Evolutionary conservation across 2,329 filamentous ascomycete genomes (phyloP).

Genomic region (Colletotrichum siamense): DNA sequence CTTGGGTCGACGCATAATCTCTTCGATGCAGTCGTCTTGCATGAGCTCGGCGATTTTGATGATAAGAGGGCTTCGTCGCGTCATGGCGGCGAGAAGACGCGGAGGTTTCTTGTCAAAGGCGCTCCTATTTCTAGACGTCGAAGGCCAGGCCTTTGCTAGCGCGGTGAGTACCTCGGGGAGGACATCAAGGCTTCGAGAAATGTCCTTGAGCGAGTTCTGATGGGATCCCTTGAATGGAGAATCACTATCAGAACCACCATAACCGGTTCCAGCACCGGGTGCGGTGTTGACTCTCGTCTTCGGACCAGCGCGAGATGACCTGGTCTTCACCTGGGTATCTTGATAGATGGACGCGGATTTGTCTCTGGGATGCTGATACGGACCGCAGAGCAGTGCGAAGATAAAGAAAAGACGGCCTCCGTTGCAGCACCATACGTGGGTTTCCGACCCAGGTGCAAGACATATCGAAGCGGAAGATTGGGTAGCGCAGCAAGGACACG

Average conservation of each 20-base stretch:
- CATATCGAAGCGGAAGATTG: background rate
- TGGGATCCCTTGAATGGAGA: background rate
- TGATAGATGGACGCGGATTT: background rate
- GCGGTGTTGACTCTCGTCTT: background rate
- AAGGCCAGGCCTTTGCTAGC: background rate
- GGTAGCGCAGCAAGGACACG: background rate
- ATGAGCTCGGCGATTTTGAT: conserved; percentile 27
- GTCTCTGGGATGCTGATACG: background rate
- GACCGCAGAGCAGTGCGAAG: background rate
- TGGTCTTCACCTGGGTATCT: background rate
- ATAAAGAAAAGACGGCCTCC: conserved; percentile 26
- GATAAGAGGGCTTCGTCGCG: conserved; percentile 29
- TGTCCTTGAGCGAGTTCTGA: background rate
- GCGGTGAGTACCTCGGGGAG: background rate
- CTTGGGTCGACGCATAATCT: background rate
- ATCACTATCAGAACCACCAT: background rate
- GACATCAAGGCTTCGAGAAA: background rate
- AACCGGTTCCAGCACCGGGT: background rate
- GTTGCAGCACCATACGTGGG: conserved; percentile 32
- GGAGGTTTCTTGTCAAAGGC: conserved; percentile 4
- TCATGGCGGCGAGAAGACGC: conserved; percentile 14
- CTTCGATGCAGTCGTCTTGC: conserved; percentile 26
- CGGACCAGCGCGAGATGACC: background rate
- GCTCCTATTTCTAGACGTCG: too few species aligned
- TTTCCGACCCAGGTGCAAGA: background rate